Evolutionary conservation across 2,329 filamentous ascomycete genomes (phyloP).

Genomic region (Pochonia chlamydosporia): DNA sequence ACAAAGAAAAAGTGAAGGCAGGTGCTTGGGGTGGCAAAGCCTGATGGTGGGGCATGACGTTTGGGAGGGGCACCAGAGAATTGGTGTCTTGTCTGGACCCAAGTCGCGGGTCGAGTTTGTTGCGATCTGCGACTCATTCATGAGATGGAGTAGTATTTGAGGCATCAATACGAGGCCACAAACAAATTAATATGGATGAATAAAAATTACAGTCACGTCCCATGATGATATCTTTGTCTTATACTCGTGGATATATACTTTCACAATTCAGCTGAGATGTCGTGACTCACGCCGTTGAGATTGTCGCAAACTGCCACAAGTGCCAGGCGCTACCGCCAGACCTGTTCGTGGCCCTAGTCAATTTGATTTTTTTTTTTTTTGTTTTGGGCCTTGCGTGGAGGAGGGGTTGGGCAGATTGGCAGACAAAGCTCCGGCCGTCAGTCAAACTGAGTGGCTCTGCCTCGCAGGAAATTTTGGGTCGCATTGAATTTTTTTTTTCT

Average conservation of each 20-base stretch:
- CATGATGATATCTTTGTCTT: no score
- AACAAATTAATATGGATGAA: no score
- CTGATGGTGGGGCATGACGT: slow-evolving; percentile 26
- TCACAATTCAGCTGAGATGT: neutral
- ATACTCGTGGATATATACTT: no score
- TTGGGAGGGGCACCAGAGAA: slow-evolving; percentile 11
- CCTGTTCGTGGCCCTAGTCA: neutral
- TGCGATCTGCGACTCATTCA: neutral
- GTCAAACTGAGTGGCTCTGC: slow-evolving; percentile 10
- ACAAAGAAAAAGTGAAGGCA: slow-evolving; percentile 2
- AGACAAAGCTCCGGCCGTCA: slow-evolving; percentile 13
- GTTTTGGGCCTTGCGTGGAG: slow-evolving; percentile 18
- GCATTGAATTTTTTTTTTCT: slow-evolving; percentile 19
- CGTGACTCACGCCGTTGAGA: slow-evolving; percentile 20
- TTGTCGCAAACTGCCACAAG: neutral
- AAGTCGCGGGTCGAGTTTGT: no score
- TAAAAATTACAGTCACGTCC: no score
- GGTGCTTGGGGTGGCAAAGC: slow-evolving; percentile 21
- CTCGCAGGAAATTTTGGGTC: slow-evolving; percentile 12
- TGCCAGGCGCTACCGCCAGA: neutral
- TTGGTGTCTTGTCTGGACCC: no score
- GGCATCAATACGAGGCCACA: no score
- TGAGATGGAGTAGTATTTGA: no score
- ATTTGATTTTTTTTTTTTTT: neutral
- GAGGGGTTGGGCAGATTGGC: slow-evolving; percentile 23